Conservation (phyloP, 192 early-diverging fungal species). For the Backusella parvicylindrica region DNA sequence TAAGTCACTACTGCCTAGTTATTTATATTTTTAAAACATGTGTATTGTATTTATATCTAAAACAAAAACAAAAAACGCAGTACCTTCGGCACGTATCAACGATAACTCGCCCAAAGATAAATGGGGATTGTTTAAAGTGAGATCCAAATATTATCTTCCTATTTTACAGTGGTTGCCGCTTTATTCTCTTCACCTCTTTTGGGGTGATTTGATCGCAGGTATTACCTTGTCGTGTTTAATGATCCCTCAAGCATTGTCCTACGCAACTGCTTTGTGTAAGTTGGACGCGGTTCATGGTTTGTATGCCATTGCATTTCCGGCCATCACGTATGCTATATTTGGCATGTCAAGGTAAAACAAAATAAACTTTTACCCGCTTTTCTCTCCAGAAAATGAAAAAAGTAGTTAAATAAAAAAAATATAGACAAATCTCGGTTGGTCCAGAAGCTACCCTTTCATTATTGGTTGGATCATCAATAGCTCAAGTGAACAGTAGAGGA, state of each 20-base stretch:
- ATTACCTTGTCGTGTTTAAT: conserved; percentile 77
- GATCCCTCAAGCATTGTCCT: conserved; percentile 79
- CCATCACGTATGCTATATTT: conserved; percentile 83
- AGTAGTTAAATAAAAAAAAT: neutral
- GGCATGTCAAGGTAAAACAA: conserved; percentile 79
- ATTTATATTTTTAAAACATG: neutral
- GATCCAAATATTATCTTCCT: conserved; percentile 91
- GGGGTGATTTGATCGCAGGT: conserved; percentile 79
- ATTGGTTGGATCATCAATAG: conserved; percentile 63
- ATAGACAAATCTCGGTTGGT: conserved; percentile 87
- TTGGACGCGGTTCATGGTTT: conserved; percentile 88
- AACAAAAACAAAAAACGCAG: neutral
- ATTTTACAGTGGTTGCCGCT: conserved; percentile 89
- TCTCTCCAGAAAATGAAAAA: neutral
- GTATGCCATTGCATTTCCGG: conserved; percentile 82
- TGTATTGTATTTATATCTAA: neutral
- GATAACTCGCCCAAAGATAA: conserved; percentile 24
- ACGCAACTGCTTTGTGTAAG: conserved; percentile 83
- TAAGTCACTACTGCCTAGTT: neutral
- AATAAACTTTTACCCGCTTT: neutral
- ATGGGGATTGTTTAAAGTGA: conserved; percentile 48
- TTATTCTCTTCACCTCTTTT: conserved; percentile 64
- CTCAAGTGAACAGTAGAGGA: conserved; percentile 47
- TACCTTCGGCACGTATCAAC: conserved; percentile 20
- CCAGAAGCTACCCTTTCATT: conserved; percentile 93